These are phyloP conservation scores for Xylariaceae sp. DNA, from an alignment of 2,329 filamentous ascomycete genomes.

Conservation along the genomic window DNA sequence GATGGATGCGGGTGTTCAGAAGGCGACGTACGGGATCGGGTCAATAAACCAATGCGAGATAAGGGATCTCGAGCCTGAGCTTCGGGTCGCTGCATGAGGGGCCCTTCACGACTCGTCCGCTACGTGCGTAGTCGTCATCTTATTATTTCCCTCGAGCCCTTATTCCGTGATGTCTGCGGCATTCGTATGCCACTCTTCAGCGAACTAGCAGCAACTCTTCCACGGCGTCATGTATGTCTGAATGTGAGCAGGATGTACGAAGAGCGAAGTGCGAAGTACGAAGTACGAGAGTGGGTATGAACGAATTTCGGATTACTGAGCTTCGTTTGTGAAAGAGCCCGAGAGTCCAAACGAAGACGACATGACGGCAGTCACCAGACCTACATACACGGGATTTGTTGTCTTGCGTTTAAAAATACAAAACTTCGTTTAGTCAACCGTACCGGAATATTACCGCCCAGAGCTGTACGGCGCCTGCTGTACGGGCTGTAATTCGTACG, in stretches of 20 bases:
- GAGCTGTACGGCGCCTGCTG: too few species aligned
- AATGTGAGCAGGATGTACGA: not conserved
- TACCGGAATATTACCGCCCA: too few species aligned
- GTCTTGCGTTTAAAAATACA: too few species aligned
- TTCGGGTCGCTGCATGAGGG: constrained; percentile 13
- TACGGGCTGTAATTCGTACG: too few species aligned
- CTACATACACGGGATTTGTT: not conserved
- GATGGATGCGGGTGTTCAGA: constrained; percentile 4
- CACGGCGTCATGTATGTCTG: not conserved
- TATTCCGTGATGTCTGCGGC: too few species aligned
- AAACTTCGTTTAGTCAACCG: too few species aligned
- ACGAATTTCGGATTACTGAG: not conserved
- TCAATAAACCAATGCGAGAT: constrained; percentile 26
- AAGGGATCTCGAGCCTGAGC: constrained; percentile 24
- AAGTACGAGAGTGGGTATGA: not conserved
- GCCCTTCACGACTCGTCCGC: not conserved
- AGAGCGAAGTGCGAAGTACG: too few species aligned
- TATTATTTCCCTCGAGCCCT: not conserved
- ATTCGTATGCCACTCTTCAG: not conserved
- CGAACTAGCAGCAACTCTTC: not conserved
- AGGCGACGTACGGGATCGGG: constrained; percentile 6
- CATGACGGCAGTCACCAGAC: not conserved
- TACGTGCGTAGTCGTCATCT: not conserved
- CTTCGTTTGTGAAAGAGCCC: not conserved
- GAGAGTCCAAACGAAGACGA: not conserved